Base-by-base conservation (phyloP, 2,329 filamentous ascomycete genomes). In the Aspergillus ibericus region DNA sequence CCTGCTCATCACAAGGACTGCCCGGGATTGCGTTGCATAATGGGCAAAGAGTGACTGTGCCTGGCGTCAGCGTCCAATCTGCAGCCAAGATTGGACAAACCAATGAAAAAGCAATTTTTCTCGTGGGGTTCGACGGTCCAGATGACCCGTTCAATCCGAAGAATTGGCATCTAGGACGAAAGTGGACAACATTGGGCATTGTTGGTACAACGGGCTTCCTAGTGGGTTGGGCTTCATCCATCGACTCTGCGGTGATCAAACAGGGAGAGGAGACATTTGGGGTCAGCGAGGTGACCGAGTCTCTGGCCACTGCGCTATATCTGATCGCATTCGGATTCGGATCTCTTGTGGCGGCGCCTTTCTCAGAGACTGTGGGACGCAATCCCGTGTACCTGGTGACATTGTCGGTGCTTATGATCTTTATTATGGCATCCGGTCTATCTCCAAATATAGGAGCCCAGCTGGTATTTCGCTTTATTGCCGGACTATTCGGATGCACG, bases 341-440 rank as follows among this genome's bases (percentile, higher is more conserved):
- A 0, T 68, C 80, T 2, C 68, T 82, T 3, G 72, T 82, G 54
- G 76, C 77, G 5, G 81, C 77, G 3, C 81, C 80, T 2, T 67
- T 80, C 34, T 81, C 78, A 1, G 80, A 81, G 63, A 79, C 77
- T 0, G 68, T 77, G 15, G 80, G 80, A 3, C 73, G 79, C 20
- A 83, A 81, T 59, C 75, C 77, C 0, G 76, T 81, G 0, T 83
- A 83, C 58, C 75, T 83, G 15, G 64, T 69, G 16, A 78, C 81
- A 1, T 67, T 81, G n/a, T 71, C 71, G 13, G 66, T 78, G 15
- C 83, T 79, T 55, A 78, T 82, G 68, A 70, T 82, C 47, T 84
- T 80, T 56, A 73, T 82, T 40, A 75, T 82, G 66, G 81, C 77
- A 0, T 75, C 77, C 0, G 82, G 74, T 1, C 64, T 83, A n/a